Base-by-base conservation (phyloP, 2,329 filamentous ascomycete species). In the Arthrobotrys sphaeroides region DNA sequence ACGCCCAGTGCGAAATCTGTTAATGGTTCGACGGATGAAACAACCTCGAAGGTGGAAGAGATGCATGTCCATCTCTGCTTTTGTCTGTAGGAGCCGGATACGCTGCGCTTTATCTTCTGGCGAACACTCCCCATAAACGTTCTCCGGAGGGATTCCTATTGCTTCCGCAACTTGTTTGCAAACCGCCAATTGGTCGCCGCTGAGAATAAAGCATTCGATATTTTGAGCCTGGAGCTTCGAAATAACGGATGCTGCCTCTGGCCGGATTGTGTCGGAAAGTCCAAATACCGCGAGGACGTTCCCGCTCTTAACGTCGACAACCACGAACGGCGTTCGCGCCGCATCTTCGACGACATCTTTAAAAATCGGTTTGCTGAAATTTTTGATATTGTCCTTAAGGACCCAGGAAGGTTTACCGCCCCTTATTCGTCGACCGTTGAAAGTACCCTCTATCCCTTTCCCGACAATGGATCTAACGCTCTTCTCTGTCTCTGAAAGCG, bases 171-270 rank as follows among this genome's bases (percentile, higher is more conserved):
- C 81, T 10, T 82, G 78, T 20, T 84, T 79, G 5, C 88, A 87
- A 1, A 86, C 84, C 2, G 81, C 81, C 5, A 82, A 80, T 67
- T 87, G 84, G 77, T 90, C 88, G 22, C 88, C 88, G 45, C 86
- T 89, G 33, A 89, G 83, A 47, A 90, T 83, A 72, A 86, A 86
- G 4, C 87, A 82, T 0, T 80, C 77, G 22, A 90, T 85, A 20
- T 83, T 82, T n/a, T 84, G 85, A 3, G 80, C 77, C 0, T 82
- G 81, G 1, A 90, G 84, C 6, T 82, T 80, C 6, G 81, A 68
- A 7, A 90, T 80, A 3, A 88, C 84, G 0, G 77, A 55, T 0
- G 76, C 68, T 3, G 88, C 84, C 77, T 88, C 83, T 43, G 82
- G 78, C 3, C 86, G 84, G 12, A 87, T 80, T 0, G 77, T 80